Evolutionary conservation across 768 basidiomycete species (phyloP), one percentile per base, ranked within the genome.

Genomic region (Amanita muscaria): DNA sequence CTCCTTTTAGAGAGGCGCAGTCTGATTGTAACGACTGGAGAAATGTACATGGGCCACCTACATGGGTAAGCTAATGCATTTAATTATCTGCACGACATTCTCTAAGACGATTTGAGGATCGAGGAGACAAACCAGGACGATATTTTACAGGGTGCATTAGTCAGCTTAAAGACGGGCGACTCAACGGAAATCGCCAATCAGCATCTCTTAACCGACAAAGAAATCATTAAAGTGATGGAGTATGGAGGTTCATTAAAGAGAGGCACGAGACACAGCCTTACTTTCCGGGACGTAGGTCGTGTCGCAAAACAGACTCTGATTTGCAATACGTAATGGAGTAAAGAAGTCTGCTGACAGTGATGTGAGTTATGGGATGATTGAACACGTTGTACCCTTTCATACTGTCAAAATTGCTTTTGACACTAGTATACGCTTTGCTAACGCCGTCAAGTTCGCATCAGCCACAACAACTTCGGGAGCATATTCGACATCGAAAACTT

Each of bases 381-480:
- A 18, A 29, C 40, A 2, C 15, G 15, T 11, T 27, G 25, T 18
- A 14, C 40, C 19, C n/a, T 18, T 31, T 21, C 32, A 47, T 15
- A 47, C 40, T 23, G 39, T 47, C 52, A 76, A 60, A 40, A 85
- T 67, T 54, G 80, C 72, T 54, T 77, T 87, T 14, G 87, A 85
- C 18, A 82, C 74, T 50, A 93, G 62, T 53, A 99, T 88, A 56
- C 90, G 73, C 54, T 83, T 83, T 2, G 90, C 80, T 48, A 99
- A 66, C 21, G 82, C 71, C n/a, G 79, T 76, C 56, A 97, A 61
- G 62, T 98, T 98, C 21, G 96, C 92, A 56, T 96, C 91, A 2
- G 90, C 94, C 37, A 98, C 71, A 39, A 99, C 73, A 29, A 99
- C 91, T 56, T 94, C 89, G 18, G 81, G 77, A 7, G 81, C 83